Conservation (phyloP, 345 rosid species). For the Bretschneidera sinensis region DNA sequence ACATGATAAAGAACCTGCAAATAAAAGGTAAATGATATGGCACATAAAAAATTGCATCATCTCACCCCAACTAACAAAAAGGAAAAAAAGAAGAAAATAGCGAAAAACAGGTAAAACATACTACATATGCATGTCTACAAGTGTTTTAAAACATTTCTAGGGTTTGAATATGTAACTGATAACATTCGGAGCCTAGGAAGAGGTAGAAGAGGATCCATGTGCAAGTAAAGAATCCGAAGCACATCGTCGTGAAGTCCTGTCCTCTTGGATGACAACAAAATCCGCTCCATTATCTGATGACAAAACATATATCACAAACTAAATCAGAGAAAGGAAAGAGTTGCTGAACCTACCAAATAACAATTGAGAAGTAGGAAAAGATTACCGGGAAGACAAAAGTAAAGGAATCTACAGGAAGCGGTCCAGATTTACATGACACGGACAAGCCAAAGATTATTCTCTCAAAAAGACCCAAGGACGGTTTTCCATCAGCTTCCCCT, state of each 20-base stretch:
- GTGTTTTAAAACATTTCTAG: constrained; percentile 14
- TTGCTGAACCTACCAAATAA: neutral
- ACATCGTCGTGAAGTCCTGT: constrained; percentile 81
- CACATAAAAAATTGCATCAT: neutral
- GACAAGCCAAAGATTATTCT: constrained; percentile 67
- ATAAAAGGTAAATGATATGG: constrained; percentile 7
- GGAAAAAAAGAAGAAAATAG: constrained; percentile 8
- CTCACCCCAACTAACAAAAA: neutral
- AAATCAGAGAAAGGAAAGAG: constrained; percentile 13
- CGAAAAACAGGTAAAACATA: constrained; percentile 2
- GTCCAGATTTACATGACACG: constrained; percentile 74
- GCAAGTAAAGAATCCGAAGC: constrained; percentile 77
- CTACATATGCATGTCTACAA: constrained; percentile 7
- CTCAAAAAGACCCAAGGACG: constrained; percentile 65
- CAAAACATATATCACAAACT: constrained; percentile 9
- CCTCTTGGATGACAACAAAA: constrained; percentile 68
- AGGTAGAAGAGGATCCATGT: constrained; percentile 87
- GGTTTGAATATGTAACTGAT: constrained; percentile 51
- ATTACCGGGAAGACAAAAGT: constrained; percentile 88
- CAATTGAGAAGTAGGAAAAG: constrained; percentile 8
- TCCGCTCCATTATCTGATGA: constrained; percentile 83
- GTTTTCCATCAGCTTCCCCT: constrained; percentile 42
- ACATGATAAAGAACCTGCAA: constrained; percentile 89
- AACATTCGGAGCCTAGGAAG: constrained; percentile 93
- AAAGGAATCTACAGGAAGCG: constrained; percentile 96